Base-by-base conservation (phyloP, 2,329 filamentous ascomycete species). In the Teratosphaeria zuluensis region DNA sequence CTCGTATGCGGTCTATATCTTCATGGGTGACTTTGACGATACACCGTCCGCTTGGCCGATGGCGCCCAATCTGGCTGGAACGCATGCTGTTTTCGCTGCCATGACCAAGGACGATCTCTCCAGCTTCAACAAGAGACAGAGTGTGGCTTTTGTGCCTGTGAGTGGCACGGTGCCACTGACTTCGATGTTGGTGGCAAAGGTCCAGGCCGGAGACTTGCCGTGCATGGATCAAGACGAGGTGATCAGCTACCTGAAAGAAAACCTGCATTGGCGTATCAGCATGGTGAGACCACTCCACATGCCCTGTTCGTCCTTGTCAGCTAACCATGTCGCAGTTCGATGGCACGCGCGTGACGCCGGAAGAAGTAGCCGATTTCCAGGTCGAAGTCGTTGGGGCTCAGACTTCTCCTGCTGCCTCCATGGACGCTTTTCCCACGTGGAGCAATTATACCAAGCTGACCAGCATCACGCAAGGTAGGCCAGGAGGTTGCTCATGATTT, bases 1-100 rank as follows among this genome's bases (percentile, higher is more conserved):
- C 1, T 83, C 85, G 0, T 89, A 86, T 66, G 78, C 77, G 57
- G 76, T 92, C 21, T 82, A 86, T 68, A 75, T 92, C 59, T 92
- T 91, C 72, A 69, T 90, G 1, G 88, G 85, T 0, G 69, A 77
- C 2, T 74, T 77, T 1, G 74, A 80, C 0, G 63, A 67, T 2
- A 74, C 84, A 46, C 66, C 76, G 1, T 62, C 63, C 4, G 65
- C 70, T 0, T 89, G 86, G 85, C 68, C 77, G 0, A 69, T 70
- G 48, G 78, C 81, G 0, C 66, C 73, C 1, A 85, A 81, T 61
- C 77, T 87, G 9, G 78, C 87, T 2, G 87, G 87, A 1, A 81
- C 81, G 0, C 80, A 86, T 63, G 81, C 80, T 16, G 69, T 79
- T 1, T 76, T 80, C 59, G 68, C 71, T 19, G 71, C 68, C 33